Percentiles rank a stretch among this genome's conserved stretches.
phyloP scores from a whole-genome alignment of 2,329 filamentous ascomycete species.

The Talaromyces verruculosus region DNA sequence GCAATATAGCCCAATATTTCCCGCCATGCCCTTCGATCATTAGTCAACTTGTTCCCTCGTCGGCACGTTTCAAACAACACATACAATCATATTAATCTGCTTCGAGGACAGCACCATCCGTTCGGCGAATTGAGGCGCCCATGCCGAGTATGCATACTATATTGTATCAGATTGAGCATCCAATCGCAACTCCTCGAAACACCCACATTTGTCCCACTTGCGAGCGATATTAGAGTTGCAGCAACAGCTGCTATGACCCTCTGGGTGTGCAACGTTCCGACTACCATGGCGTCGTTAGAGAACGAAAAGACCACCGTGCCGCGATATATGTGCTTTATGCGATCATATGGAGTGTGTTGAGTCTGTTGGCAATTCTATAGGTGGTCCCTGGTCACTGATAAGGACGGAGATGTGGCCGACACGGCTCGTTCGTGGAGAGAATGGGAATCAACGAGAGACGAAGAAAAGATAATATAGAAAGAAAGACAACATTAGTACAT shows the following conservation, averaged over 20 bases:
- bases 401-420: constrained; percentile 8
- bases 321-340: not conserved
- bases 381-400: not conserved
- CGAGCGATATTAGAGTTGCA: constrained; percentile 78
- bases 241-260: constrained; percentile 81
- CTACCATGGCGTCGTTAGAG: constrained; percentile 28
- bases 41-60: not conserved
- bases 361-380: not conserved
- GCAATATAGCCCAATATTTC: constrained; percentile 82
- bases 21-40: constrained; percentile 51
- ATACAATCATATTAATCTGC: constrained; percentile 83
- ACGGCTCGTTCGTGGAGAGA: not conserved
- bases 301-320: not conserved
- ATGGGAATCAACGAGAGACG: constrained; percentile 10
- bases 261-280: constrained; percentile 43
- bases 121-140: constrained; percentile 93
- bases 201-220: constrained; percentile 85
- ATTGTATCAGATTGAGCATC: constrained; percentile 7
- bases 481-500: not conserved
- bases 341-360: not conserved
- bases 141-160: constrained; percentile 97
- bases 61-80: constrained; percentile 28
- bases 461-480: not conserved
- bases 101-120: constrained; percentile 85
- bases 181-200: not conserved